Percentiles rank a stretch among this genome's conserved stretches.
Conservation (phyloP, 2,329 filamentous ascomycete genomes). For the Ophiostoma himal-ulmi region DNA sequence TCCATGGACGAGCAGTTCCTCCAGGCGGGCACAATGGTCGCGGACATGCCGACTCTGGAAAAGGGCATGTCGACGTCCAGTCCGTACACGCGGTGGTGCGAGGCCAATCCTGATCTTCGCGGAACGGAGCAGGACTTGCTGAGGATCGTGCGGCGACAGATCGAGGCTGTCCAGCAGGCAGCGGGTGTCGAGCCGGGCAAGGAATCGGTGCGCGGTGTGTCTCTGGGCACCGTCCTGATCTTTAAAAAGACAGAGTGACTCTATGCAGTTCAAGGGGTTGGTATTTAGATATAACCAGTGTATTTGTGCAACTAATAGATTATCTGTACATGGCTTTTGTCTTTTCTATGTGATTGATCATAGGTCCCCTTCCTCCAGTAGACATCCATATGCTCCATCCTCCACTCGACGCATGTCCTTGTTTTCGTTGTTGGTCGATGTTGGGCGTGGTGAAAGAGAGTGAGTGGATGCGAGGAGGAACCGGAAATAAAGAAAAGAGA, state of each 20-base stretch:
- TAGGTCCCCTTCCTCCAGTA: too few relatives aligned
- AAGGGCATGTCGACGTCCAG: slow-evolving; percentile 37
- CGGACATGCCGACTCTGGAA: slow-evolving; percentile 34
- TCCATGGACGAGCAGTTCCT: slow-evolving; percentile 28
- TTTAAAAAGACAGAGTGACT: not conserved
- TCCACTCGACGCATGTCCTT: not conserved
- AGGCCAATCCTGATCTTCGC: slow-evolving; percentile 38
- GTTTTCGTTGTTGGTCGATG: not conserved
- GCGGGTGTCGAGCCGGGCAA: slow-evolving; percentile 35
- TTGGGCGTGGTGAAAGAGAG: not conserved
- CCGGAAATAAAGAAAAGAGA: not conserved
- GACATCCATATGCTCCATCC: not conserved
- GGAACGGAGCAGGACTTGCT: slow-evolving; percentile 37
- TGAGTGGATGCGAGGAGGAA: not conserved
- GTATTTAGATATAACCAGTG: not conserved
- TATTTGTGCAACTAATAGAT: not conserved
- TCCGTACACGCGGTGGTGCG: slow-evolving; percentile 40
- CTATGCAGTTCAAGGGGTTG: not conserved
- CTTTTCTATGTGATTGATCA: not conserved
- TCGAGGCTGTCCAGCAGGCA: slow-evolving; percentile 30
- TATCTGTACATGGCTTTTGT: not conserved
- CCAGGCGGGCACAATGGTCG: not conserved
- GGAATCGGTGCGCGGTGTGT: slow-evolving; percentile 25
- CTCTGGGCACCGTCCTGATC: slow-evolving; percentile 16
- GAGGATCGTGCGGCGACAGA: slow-evolving; percentile 19